Conservation (phyloP, 345 rosid species). For the Sonneratia caseolaris region DNA sequence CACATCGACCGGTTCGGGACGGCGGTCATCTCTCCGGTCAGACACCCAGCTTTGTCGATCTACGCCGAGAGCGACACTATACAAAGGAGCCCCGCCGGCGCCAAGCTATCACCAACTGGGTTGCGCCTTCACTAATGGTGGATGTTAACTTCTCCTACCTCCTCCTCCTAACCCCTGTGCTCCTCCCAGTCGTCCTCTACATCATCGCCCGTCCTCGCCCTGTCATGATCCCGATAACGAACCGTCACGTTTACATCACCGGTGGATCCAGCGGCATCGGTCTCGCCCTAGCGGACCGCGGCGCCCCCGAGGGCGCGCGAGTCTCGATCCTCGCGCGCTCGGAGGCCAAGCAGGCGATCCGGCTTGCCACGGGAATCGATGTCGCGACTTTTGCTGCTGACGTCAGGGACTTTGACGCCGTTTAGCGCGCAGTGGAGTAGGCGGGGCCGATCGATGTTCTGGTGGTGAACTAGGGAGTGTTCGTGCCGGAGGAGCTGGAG, state of each 20-base stretch:
- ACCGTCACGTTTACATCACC: slow-evolving; percentile 77
- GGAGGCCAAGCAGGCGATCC: slow-evolving; percentile 52
- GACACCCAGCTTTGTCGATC: not conserved
- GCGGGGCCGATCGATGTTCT: slow-evolving; percentile 69
- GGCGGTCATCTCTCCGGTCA: not conserved
- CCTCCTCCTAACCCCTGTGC: slow-evolving; percentile 32
- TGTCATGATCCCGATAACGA: slow-evolving; percentile 47
- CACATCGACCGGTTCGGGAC: too few relatives aligned
- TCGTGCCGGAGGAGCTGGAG: slow-evolving; percentile 49
- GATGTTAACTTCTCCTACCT: slow-evolving; percentile 19
- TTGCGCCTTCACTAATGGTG: slow-evolving; percentile 19
- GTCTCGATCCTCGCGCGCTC: slow-evolving; percentile 75
- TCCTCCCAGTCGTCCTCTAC: slow-evolving; percentile 33
- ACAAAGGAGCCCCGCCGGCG: not conserved
- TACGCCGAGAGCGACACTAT: not conserved
- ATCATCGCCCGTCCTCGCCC: slow-evolving; percentile 51
- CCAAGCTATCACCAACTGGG: not conserved
- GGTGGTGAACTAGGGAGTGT: slow-evolving; percentile 77
- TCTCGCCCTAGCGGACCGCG: slow-evolving; percentile 64
- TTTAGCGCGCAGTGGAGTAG: slow-evolving; percentile 31
- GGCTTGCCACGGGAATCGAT: slow-evolving; percentile 56
- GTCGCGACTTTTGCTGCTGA: slow-evolving; percentile 57
- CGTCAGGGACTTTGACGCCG: slow-evolving; percentile 61
- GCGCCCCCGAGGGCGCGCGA: slow-evolving; percentile 58
- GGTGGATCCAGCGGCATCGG: slow-evolving; percentile 95